phyloP scores from a whole-genome alignment of 768 basidiomycete species.

The Pulveroboletus sp. region DNA sequence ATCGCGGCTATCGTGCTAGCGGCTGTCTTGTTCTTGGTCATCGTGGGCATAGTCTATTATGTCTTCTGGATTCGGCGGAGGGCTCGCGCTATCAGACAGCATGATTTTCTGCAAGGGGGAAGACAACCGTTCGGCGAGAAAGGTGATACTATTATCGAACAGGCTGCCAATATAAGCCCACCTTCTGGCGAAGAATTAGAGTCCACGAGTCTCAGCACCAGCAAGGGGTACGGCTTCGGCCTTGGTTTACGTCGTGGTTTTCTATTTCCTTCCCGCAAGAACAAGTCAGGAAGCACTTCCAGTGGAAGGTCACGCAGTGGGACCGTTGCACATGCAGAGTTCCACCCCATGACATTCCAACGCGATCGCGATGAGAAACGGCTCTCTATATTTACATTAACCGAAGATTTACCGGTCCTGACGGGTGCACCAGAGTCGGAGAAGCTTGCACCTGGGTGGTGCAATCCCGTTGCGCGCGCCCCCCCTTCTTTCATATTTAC shows the following conservation, averaged over 20 bases:
- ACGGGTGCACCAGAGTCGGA: conserved; percentile 26
- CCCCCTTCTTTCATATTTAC: conserved; percentile 13
- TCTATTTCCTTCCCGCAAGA: conserved; percentile 23
- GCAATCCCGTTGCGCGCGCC: conserved; percentile 20
- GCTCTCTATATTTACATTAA: conserved; percentile 23
- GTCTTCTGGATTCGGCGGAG: conserved; percentile 50
- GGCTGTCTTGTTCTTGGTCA: conserved; percentile 48
- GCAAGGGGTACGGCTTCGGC: conserved; percentile 34
- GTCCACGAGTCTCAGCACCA: conserved; percentile 27
- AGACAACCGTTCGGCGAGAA: background rate
- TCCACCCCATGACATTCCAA: conserved; percentile 21
- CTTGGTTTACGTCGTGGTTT: conserved; percentile 30
- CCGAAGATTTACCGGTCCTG: conserved; percentile 16
- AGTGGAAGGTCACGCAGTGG: conserved; percentile 17
- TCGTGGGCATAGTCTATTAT: conserved; percentile 42
- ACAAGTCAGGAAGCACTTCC: conserved; percentile 18
- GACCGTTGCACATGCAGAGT: conserved; percentile 10
- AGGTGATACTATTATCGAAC: conserved; percentile 10
- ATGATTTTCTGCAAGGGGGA: background rate
- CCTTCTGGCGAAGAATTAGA: conserved; percentile 25
- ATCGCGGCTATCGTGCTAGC: conserved; percentile 67
- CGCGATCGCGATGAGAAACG: conserved; percentile 28
- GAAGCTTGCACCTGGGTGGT: conserved; percentile 33
- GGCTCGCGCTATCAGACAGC: conserved; percentile 26
- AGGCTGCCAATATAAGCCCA: conserved; percentile 1